phyloP scores from a whole-genome alignment of 2,329 filamentous ascomycete genomes.

The Colletotrichum lentis region DNA sequence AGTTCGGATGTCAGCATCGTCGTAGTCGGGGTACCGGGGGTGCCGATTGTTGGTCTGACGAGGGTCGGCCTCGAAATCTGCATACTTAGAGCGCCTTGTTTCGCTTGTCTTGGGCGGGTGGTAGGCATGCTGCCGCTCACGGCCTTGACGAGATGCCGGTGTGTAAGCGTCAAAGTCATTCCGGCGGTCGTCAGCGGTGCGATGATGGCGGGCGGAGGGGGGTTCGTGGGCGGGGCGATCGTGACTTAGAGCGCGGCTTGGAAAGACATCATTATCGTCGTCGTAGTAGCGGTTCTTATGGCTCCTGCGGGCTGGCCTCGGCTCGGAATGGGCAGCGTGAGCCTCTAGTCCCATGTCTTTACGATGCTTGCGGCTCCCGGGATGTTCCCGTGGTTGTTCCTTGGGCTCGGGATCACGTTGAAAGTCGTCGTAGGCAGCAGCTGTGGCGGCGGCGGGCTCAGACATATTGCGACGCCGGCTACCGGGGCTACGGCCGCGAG shows the following conservation, averaged over 20 bases:
- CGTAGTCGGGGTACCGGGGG: slow-evolving; percentile 24
- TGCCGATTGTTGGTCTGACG: not conserved
- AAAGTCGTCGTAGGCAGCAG: slow-evolving; percentile 3
- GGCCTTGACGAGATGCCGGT: slow-evolving; percentile 24
- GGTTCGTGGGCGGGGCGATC: slow-evolving; percentile 2
- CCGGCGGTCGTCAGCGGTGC: slow-evolving; percentile 6
- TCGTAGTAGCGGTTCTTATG: slow-evolving; percentile 12
- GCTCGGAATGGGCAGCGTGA: not conserved
- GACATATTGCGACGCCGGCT: slow-evolving; percentile 27
- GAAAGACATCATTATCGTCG: slow-evolving; percentile 3
- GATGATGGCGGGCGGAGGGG: not conserved
- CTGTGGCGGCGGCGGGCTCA: slow-evolving; percentile 20
- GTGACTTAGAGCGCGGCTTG: slow-evolving; percentile 21
- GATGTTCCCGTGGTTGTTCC: slow-evolving; percentile 3
- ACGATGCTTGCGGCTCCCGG: slow-evolving; percentile 10
- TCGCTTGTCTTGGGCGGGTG: slow-evolving; percentile 37
- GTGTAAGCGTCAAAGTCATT: slow-evolving; percentile 14
- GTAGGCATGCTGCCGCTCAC: slow-evolving; percentile 29
- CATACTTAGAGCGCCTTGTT: slow-evolving; percentile 32
- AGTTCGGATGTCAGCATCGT: slow-evolving; percentile 8
- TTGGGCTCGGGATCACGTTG: slow-evolving; percentile 5
- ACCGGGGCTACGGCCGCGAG: slow-evolving; percentile 30
- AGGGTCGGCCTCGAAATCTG: slow-evolving; percentile 23
- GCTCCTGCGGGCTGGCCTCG: slow-evolving; percentile 4
- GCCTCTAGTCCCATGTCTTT: not conserved